Base-by-base conservation (phyloP, 441 rosid species). In the Erysimum cheiri region DNA sequence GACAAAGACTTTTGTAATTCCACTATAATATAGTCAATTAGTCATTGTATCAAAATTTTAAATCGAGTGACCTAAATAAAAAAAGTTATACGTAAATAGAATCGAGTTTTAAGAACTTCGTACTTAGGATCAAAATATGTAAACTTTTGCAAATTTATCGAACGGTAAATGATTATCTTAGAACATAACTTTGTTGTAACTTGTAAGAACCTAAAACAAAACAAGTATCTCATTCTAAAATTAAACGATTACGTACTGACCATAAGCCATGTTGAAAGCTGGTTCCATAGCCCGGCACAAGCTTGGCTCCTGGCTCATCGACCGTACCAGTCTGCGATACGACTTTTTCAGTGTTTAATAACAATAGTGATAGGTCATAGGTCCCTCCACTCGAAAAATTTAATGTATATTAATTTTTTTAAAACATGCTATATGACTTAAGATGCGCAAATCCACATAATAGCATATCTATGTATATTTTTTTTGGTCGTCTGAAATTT, bases 401-500 rank as follows among this genome's bases (percentile, higher is more conserved):
- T 57, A 35, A 3, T 10, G 22, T 10, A 37, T 13, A 35, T 14
- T 5, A 0, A 31, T n/a, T n/a, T n/a, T n/a, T n/a, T n/a, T n/a
- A n/a, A 31, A 14, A 31, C 39, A 31, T 57, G 10, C 10, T 19
- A 19, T 19, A 10, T 57, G 54, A 73, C 77, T 47, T 55, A 29
- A 46, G 44, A 49, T 73, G 60, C 17, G 32, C 41, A 72, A 15
- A 37, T 47, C 64, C 76, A 64, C 71, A 12, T 58, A 64, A 29
- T 56, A 28, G 11, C 37, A 46, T 59, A 28, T 60, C 4, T 39
- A 19, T 3, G 10, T 49, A 36, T 24, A 9, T 22, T 22, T 22
- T 22, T 22, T 22, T 22, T 22, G 24, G 24, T 22, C 24, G 2
- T 22, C 24, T 22, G 24, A 22, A 22, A 22, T 22, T 22, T 22